Evolutionary conservation across 257 asterid species (phyloP).

Genomic region (Penstemon eatonii): DNA sequence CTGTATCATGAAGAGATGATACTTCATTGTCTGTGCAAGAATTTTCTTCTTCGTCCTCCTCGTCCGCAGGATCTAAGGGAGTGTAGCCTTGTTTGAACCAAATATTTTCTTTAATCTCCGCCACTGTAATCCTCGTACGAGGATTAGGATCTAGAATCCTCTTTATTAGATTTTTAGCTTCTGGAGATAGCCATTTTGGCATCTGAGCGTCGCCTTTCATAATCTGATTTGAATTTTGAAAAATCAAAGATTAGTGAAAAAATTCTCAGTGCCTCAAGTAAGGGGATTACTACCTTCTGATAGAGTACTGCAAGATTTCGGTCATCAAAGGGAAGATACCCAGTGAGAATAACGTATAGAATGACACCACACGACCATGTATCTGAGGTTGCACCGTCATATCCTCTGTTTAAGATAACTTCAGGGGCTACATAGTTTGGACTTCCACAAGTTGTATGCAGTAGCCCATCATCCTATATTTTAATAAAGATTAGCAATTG

Average conservation of each 20-base stretch:
- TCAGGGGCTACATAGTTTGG: conserved; percentile 99
- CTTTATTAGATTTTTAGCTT: conserved; percentile 71
- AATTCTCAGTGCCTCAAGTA: background rate
- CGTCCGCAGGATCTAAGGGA: conserved; percentile 56
- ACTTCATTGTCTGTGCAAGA: conserved; percentile 53
- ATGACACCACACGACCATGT: conserved; percentile 98
- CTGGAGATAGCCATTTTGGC: conserved; percentile 92
- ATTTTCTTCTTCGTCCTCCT: conserved; percentile 55
- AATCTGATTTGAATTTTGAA: conserved; percentile 48
- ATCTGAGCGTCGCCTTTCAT: conserved; percentile 83
- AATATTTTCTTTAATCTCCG: conserved; percentile 63
- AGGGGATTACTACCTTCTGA: conserved; percentile 65
- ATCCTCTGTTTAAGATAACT: conserved; percentile 84
- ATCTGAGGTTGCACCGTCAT: conserved; percentile 91
- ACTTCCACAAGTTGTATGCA: conserved; percentile 99
- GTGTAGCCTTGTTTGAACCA: conserved; percentile 85
- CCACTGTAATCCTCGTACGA: conserved; percentile 63
- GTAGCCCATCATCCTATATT: conserved; percentile 79
- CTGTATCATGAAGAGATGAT: conserved; percentile 47
- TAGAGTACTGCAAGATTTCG: conserved; percentile 91
- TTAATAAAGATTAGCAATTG: conserved; percentile 18
- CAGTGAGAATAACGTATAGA: conserved; percentile 84
- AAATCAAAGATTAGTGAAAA: conserved; percentile 14
- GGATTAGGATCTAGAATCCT: conserved; percentile 96
- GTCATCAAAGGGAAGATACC: conserved; percentile 95